Evolutionary conservation across 495 filamentous ascomycete species (phyloP).

Genomic region (Talaromyces wortmannii): DNA sequence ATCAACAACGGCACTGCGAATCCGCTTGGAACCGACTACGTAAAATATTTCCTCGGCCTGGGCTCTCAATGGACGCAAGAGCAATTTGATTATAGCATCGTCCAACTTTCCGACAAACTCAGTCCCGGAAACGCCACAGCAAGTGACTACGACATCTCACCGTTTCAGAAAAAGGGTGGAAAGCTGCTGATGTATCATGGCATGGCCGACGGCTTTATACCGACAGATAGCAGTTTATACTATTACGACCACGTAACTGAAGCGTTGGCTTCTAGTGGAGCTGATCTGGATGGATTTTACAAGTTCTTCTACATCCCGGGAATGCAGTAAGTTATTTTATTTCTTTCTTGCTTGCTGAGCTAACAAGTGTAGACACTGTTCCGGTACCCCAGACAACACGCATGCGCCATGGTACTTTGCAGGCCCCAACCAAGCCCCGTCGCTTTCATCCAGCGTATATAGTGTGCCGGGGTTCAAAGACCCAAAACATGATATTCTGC

Average conservation of each 20-base stretch:
- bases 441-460: too few species aligned
- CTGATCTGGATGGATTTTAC: conserved; percentile 9
- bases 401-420: conserved; percentile 33
- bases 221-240: too few species aligned
- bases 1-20: too few species aligned
- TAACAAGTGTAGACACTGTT: conserved; percentile 7
- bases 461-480: too few species aligned
- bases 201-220: conserved; percentile 29
- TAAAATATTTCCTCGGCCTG: too few species aligned
- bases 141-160: conserved; percentile 36
- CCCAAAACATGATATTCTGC: too few species aligned
- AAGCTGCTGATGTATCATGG: conserved; percentile 54
- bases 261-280: background rate
- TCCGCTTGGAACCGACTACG: too few species aligned
- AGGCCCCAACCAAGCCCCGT: background rate
- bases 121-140: conserved; percentile 34
- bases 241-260: too few species aligned
- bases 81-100: conserved; percentile 4
- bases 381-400: conserved; percentile 4
- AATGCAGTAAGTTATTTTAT: conserved; percentile 27
- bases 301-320: conserved; percentile 40
- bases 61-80: background rate
- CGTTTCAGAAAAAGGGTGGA: conserved; percentile 39
- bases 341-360: background rate
- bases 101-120: conserved; percentile 21